Percentiles rank a stretch among this genome's conserved stretches.
Evolutionary conservation across 345 rosid genomes (phyloP).

Genomic region (Lepidium didymum): DNA sequence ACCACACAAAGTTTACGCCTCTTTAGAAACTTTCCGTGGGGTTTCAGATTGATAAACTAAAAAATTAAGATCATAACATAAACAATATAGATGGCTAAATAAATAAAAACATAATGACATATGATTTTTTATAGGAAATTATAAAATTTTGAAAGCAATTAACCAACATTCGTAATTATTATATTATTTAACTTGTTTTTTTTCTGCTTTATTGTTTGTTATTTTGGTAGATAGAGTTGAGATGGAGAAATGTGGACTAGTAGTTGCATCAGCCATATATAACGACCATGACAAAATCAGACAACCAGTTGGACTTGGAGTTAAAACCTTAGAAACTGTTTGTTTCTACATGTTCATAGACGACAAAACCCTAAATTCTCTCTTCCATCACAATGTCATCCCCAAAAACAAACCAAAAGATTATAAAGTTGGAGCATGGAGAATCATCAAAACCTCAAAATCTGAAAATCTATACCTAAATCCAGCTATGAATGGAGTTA

Average conservation of each 20-base stretch:
- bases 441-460: slow-evolving; percentile 40
- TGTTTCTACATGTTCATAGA: slow-evolving; percentile 95
- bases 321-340: slow-evolving; percentile 42
- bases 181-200: not conserved
- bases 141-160: too few relatives aligned
- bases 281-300: slow-evolving; percentile 87
- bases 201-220: not conserved
- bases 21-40: too few relatives aligned
- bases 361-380: slow-evolving; percentile 43
- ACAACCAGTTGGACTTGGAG: slow-evolving; percentile 77
- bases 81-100: too few relatives aligned
- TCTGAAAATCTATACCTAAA: slow-evolving; percentile 37
- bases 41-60: too few relatives aligned
- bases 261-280: slow-evolving; percentile 82
- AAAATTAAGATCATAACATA: too few relatives aligned
- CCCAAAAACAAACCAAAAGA: slow-evolving; percentile 13
- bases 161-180: too few relatives aligned
- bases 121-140: too few relatives aligned
- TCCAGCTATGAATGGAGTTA: slow-evolving; percentile 90
- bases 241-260: slow-evolving; percentile 78
- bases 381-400: slow-evolving; percentile 41
- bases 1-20: too few relatives aligned
- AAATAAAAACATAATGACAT: too few relatives aligned
- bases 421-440: slow-evolving; percentile 60
- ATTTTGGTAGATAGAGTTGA: slow-evolving; percentile 49